Percentiles rank a stretch among this genome's conserved stretches.
Conservation (phyloP, 2,329 filamentous ascomycete species). For the Tolypocladium nubicola region DNA sequence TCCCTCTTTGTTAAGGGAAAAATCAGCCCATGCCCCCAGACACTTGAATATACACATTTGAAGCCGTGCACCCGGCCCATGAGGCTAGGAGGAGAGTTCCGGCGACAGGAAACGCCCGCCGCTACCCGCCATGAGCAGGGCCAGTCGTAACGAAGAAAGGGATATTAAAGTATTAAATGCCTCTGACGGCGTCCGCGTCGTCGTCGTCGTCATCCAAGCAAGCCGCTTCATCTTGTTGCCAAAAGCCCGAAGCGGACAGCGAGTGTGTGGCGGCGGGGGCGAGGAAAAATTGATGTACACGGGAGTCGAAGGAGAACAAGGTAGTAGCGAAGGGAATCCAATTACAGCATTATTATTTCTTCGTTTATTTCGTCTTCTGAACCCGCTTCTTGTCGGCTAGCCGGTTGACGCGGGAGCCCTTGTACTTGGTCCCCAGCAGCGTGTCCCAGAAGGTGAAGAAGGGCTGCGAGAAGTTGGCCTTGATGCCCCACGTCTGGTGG, state of each 20-base stretch:
- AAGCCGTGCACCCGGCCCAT: neutral
- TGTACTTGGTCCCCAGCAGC: conserved; percentile 73
- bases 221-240: neutral
- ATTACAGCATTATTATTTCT: neutral
- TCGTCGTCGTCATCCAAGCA: neutral
- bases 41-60: neutral
- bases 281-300: neutral
- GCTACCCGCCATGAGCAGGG: neutral
- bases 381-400: conserved; percentile 27
- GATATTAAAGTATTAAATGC: neutral
- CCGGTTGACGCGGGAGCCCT: conserved; percentile 42
- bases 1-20: neutral
- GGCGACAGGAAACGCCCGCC: neutral
- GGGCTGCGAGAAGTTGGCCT: conserved; percentile 83
- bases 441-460: conserved; percentile 96
- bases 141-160: neutral
- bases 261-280: neutral
- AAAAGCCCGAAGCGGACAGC: neutral
- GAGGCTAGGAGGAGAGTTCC: neutral
- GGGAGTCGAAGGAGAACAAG: neutral
- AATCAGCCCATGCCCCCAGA: neutral
- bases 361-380: conserved; percentile 12
- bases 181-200: neutral
- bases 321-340: neutral
- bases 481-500: conserved; percentile 98